Conservation (phyloP, 148 eudicot species). For the Oxyria digyna region DNA sequence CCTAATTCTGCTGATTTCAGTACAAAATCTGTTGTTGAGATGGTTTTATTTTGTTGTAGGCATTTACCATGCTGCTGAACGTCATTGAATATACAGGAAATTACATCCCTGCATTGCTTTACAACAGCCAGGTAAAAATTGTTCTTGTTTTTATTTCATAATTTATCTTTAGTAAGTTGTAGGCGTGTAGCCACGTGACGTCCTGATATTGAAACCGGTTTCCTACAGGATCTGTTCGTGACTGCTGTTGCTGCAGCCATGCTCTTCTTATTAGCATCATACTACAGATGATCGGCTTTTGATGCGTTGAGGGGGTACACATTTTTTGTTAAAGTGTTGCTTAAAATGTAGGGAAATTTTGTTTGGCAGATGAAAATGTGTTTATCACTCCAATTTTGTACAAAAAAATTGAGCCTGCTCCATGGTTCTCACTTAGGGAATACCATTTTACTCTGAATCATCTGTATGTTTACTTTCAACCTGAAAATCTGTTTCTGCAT, state of each 20-base stretch:
- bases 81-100: constrained; percentile 48
- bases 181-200: not conserved
- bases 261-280: constrained; percentile 57
- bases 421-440: not conserved
- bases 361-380: not conserved
- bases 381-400: not conserved
- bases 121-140: constrained; percentile 69
- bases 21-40: not conserved
- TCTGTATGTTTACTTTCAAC: not conserved
- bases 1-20: too few species aligned
- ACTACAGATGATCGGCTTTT: constrained; percentile 40
- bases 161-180: not conserved
- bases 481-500: not conserved
- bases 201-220: not conserved
- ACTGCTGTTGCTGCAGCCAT: constrained; percentile 48
- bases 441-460: not conserved
- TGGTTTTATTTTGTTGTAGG: constrained; percentile 30
- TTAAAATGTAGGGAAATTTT: not conserved
- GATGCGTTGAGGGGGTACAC: not conserved
- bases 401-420: not conserved
- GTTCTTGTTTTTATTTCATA: not conserved
- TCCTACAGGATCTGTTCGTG: constrained; percentile 64
- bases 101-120: constrained; percentile 60
- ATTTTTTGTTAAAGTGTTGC: constrained; percentile 5
- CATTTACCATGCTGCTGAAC: constrained; percentile 64